phyloP scores from a whole-genome alignment of 257 asterid genomes.

The Thymus mandschuricus region DNA sequence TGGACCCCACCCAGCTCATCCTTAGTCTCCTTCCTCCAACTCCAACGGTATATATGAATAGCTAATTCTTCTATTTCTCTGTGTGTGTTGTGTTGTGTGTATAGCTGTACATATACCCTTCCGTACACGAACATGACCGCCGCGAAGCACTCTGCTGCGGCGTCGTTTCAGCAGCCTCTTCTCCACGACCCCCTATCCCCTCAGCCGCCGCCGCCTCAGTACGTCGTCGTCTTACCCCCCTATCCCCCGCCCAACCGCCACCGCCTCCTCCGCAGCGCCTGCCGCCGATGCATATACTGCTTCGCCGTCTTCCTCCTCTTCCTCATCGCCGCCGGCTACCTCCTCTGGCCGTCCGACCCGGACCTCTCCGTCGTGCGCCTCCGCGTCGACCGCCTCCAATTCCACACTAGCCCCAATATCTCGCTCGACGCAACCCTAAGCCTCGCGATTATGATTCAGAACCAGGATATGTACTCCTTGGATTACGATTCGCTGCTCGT shows the following conservation, averaged over 20 bases:
- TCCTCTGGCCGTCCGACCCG: constrained; percentile 90
- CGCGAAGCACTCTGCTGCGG: constrained; percentile 32
- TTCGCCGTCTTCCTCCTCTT: constrained; percentile 44
- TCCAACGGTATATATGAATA: background rate
- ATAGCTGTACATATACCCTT: background rate
- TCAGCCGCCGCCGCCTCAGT: constrained; percentile 39
- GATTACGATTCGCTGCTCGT: constrained; percentile 55
- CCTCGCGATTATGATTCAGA: constrained; percentile 61
- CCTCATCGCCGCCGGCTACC: constrained; percentile 54
- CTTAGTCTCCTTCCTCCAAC: background rate
- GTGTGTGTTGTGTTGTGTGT: background rate
- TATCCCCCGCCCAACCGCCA: constrained; percentile 39
- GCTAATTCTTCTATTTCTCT: background rate
- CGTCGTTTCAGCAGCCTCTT: constrained; percentile 51
- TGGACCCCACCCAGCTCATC: constrained; percentile 12
- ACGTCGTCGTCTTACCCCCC: constrained; percentile 65
- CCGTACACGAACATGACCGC: constrained; percentile 41
- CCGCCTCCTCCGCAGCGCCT: constrained; percentile 44
- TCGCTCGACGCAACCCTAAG: constrained; percentile 69
- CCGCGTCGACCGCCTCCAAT: constrained; percentile 55
- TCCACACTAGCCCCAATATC: constrained; percentile 53
- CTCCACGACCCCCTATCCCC: constrained; percentile 48
- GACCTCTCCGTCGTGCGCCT: constrained; percentile 66
- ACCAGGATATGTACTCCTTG: constrained; percentile 67
- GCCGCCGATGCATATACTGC: constrained; percentile 50